These are phyloP conservation scores for Radiomyces spectabilis DNA, from an alignment of 192 early-diverging fungal species.

Conservation along the genomic window DNA sequence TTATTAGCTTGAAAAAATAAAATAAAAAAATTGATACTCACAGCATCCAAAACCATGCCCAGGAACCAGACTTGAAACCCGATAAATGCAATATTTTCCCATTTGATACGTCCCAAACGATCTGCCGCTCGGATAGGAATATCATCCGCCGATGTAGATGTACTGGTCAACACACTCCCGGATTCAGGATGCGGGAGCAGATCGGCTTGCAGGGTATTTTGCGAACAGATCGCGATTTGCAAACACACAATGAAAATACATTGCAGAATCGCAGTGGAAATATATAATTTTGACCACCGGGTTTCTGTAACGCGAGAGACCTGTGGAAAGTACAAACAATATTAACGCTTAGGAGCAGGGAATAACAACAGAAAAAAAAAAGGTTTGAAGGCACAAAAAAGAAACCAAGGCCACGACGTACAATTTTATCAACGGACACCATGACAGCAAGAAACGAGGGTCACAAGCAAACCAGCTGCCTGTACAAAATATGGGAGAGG, in stretches of 20 bases:
- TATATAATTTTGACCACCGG: slow-evolving; percentile 26
- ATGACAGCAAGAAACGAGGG: too few relatives aligned
- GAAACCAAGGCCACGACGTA: too few relatives aligned
- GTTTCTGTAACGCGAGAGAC: slow-evolving; percentile 25
- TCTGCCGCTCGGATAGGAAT: slow-evolving; percentile 7
- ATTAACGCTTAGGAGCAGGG: background rate
- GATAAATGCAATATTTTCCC: slow-evolving; percentile 33
- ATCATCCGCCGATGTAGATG: slow-evolving; percentile 1
- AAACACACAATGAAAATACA: slow-evolving; percentile 23
- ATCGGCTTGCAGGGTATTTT: slow-evolving; percentile 16
- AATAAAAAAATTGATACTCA: slow-evolving; percentile 5
- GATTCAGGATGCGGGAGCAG: background rate
- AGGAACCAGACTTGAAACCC: slow-evolving; percentile 30
- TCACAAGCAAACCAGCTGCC: too few relatives aligned
- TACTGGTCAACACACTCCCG: background rate
- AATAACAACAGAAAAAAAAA: background rate
- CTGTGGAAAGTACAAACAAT: slow-evolving; percentile 5
- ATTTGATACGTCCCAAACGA: slow-evolving; percentile 28
- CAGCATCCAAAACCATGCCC: slow-evolving; percentile 32
- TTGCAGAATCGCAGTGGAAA: slow-evolving; percentile 18
- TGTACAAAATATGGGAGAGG: too few relatives aligned
- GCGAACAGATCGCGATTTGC: slow-evolving; percentile 20
- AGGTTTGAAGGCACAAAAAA: too few relatives aligned
- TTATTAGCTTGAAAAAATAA: background rate
- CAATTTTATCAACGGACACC: too few relatives aligned